phyloP scores from a whole-genome alignment of 495 filamentous ascomycete species.

The Aspergillus hancockii region DNA sequence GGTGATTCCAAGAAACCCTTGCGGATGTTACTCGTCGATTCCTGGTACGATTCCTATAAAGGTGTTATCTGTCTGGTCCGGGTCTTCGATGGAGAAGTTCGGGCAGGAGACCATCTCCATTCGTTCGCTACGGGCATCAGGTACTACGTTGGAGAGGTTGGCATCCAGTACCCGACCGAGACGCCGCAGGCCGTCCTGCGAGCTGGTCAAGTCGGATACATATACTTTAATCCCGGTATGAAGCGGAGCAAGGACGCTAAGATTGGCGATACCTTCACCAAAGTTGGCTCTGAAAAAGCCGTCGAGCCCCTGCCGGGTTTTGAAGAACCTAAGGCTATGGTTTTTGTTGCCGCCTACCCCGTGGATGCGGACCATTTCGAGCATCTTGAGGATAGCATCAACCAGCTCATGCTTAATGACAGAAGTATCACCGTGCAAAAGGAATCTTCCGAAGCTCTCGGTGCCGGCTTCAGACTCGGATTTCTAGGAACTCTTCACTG shows the following conservation, averaged over 20 bases:
- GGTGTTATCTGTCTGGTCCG: slow-evolving; percentile 91
- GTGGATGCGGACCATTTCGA: slow-evolving; percentile 84
- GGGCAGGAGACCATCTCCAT: slow-evolving; percentile 75
- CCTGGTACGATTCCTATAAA: slow-evolving; percentile 95
- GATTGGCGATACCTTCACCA: slow-evolving; percentile 92
- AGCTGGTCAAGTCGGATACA: slow-evolving; percentile 93
- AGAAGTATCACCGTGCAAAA: slow-evolving; percentile 91
- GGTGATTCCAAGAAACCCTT: slow-evolving; percentile 73
- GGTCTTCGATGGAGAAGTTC: slow-evolving; percentile 85
- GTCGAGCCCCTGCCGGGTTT: slow-evolving; percentile 88
- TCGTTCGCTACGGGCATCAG: slow-evolving; percentile 85
- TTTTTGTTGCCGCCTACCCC: slow-evolving; percentile 95
- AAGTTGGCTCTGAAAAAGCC: slow-evolving; percentile 71
- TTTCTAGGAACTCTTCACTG: slow-evolving; percentile 97
- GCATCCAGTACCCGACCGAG: slow-evolving; percentile 92
- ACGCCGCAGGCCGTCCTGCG: slow-evolving; percentile 76
- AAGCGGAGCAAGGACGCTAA: slow-evolving; percentile 93
- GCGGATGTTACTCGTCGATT: slow-evolving; percentile 88
- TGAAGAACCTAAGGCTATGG: slow-evolving; percentile 98
- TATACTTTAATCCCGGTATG: slow-evolving; percentile 98
- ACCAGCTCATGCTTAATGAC: slow-evolving; percentile 91
- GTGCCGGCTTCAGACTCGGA: slow-evolving; percentile 89
- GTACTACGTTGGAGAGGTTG: slow-evolving; percentile 93
- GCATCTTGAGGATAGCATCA: slow-evolving; percentile 90
- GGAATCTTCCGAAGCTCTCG: slow-evolving; percentile 88